Evolutionary conservation across 164 flowering plant genomes (phyloP), one percentile per base, ranked within the genome.

Genomic region (Cinnamomum chago): DNA sequence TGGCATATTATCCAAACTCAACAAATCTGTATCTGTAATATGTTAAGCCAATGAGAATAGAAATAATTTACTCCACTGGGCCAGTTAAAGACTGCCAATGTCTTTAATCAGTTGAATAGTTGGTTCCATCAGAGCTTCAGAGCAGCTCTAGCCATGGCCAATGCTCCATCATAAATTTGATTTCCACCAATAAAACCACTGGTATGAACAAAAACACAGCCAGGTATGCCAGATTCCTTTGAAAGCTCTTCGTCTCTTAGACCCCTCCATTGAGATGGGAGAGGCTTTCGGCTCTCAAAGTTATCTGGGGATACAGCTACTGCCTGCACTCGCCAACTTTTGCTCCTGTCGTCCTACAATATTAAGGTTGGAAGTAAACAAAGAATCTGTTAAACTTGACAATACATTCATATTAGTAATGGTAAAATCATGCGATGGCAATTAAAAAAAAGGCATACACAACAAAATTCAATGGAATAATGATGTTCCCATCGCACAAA

Each of bases 171-270:
- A 62, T 81, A 93, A 50, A 75, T 89, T 64, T 82, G 73, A 69
- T 90, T 95, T 65, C 98, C 99, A 68, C 99, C 98, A 80, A 90
- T 90, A 68, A 95, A 95, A 5, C 97, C 98, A 66, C 97, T 91
- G 90, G 88, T 92, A 58, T 93, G 98, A 74, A 95, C 92, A 75
- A 95, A 95, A 68, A 93, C 90, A 80, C 98, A 85, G 3, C 89
- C 97, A 60, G 94, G 89, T 67, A 93, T 95, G 10, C 90, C 91
- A 1, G 95, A 33, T 35, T 73, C 90, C 65, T 74, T 83, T 1
- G 97, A 89, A 47, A 95, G 89, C 40, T 90, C 88, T 15, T 90
- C 91, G 70, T 92, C 98, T 75, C 93, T 88, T 67, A 95, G 81
- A 55, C 99, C 99, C 50, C 94, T 81, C 99, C 99, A 93, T 17